Conservation (phyloP, 441 rosid species). For the Euphorbia celastroides region DNA sequence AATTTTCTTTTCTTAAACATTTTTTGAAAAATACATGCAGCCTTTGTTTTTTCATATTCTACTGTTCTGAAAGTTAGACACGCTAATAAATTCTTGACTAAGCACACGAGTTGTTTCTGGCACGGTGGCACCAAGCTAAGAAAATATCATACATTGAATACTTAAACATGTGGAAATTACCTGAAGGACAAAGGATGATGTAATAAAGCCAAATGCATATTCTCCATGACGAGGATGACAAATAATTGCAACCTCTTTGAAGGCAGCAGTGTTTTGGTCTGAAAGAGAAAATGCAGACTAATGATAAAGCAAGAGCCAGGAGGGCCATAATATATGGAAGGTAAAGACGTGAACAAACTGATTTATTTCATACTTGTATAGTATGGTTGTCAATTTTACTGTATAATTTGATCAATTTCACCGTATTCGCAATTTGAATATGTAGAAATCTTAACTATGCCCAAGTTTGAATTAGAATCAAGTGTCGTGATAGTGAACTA, state of each 20-base stretch:
- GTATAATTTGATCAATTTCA: background rate
- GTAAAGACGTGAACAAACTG: constrained; percentile 7
- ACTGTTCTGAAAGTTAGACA: too few relatives aligned
- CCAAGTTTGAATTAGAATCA: background rate
- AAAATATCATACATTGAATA: background rate
- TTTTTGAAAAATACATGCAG: background rate
- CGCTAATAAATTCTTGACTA: too few relatives aligned
- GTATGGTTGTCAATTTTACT: background rate
- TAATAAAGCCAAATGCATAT: constrained; percentile 95
- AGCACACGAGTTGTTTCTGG: constrained; percentile 7
- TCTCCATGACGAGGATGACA: constrained; percentile 96
- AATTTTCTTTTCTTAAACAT: background rate
- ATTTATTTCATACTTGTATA: background rate
- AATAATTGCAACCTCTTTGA: constrained; percentile 94
- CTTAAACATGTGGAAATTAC: constrained; percentile 24
- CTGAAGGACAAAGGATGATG: constrained; percentile 79
- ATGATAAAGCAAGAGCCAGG: constrained; percentile 1
- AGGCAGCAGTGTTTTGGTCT: constrained; percentile 94
- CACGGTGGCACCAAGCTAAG: background rate
- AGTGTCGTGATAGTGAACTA: background rate
- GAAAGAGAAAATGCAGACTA: constrained; percentile 23
- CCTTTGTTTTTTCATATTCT: background rate
- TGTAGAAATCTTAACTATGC: background rate
- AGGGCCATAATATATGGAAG: background rate
- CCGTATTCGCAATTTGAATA: background rate